These are phyloP conservation scores for Globisporangium spiculum DNA, from an alignment of 352 stramenopile genomes.

Conservation along the genomic window DNA sequence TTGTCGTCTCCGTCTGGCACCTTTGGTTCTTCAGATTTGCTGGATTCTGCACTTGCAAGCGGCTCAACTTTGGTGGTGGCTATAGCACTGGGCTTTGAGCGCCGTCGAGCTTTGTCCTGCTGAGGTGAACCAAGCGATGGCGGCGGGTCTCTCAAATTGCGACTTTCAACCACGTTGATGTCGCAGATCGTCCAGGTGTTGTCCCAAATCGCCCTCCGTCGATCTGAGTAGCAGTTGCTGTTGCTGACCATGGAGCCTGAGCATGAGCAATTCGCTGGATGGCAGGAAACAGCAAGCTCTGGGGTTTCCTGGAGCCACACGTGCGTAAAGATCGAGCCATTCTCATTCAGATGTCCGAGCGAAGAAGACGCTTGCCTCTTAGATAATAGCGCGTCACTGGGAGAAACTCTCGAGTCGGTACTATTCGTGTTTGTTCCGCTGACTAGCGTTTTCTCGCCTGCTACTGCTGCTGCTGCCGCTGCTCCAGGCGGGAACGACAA, in stretches of 20 bases:
- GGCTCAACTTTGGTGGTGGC: background rate
- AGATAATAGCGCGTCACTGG: background rate
- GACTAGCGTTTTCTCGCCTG: no score
- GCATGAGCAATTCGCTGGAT: conserved; percentile 12
- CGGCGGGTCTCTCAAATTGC: background rate
- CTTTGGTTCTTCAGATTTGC: background rate
- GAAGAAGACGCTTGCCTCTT: background rate
- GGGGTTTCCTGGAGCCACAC: conserved; percentile 14
- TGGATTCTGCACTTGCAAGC: background rate
- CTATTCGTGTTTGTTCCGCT: background rate
- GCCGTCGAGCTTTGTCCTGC: background rate
- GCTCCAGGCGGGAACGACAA: background rate
- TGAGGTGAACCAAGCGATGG: background rate
- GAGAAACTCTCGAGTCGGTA: background rate
- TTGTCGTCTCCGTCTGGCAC: background rate
- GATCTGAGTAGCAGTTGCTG: background rate
- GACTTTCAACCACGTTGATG: background rate
- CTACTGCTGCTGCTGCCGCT: background rate
- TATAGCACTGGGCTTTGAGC: background rate
- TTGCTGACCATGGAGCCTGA: background rate
- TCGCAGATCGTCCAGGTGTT: conserved; percentile 24
- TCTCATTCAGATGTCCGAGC: background rate
- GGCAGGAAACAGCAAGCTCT: background rate
- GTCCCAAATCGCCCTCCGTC: conserved; percentile 3
- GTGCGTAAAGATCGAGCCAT: conserved; percentile 1